Percentiles rank a stretch among this genome's conserved stretches.
phyloP scores from a whole-genome alignment of 2,329 filamentous ascomycete species.

The Pyrenophora tritici-repentis region DNA sequence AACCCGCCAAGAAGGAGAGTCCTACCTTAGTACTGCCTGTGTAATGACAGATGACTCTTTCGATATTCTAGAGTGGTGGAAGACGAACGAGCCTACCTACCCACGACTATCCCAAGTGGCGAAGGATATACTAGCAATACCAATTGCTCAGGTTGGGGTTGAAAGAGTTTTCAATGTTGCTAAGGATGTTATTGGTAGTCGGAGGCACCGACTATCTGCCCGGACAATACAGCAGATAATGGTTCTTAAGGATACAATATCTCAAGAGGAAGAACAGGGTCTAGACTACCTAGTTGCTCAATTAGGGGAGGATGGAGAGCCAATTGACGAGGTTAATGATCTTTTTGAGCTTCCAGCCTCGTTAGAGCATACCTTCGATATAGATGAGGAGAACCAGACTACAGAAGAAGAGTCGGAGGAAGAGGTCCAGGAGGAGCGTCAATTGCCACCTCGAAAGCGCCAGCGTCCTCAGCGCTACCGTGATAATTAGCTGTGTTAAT shows the following conservation, averaged over 20 bases:
- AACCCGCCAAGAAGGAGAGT: background rate
- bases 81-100: background rate
- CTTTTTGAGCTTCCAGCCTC: background rate
- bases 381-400: too few relatives aligned
- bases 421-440: too few relatives aligned
- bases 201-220: background rate
- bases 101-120: background rate
- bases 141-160: background rate
- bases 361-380: background rate
- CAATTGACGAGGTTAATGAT: background rate
- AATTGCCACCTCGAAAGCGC: too few relatives aligned
- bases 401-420: too few relatives aligned
- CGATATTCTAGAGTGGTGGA: background rate
- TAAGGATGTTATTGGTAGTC: background rate
- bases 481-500: too few relatives aligned
- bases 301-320: too few relatives aligned
- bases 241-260: background rate
- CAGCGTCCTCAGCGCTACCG: too few relatives aligned
- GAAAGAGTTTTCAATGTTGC: conserved; percentile 1
- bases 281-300: too few relatives aligned
- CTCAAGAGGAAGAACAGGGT: too few relatives aligned
- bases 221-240: background rate
- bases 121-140: background rate
- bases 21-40: too few relatives aligned
- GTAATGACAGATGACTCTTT: background rate